Conservation (phyloP, 1,284 basidiomycete genomes). For the Sanghuangporus baumii region DNA sequence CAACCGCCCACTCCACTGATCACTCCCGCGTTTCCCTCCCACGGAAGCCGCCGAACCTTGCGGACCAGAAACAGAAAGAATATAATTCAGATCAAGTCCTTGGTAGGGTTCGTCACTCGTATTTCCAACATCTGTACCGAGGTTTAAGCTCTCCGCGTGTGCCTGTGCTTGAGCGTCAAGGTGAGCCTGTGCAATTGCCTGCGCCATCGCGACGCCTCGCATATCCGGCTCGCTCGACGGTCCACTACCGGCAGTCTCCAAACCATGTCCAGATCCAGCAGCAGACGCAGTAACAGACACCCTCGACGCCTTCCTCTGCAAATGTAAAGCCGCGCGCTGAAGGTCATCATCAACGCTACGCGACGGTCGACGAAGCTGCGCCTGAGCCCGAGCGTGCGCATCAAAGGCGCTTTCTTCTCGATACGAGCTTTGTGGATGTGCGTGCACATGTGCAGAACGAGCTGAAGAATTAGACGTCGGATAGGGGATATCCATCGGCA, state of each 20-base stretch:
- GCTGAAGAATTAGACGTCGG: background rate
- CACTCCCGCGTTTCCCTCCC: constrained; percentile 17
- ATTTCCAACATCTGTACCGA: background rate
- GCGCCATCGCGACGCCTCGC: constrained; percentile 16
- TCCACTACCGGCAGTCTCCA: background rate
- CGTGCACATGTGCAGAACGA: background rate
- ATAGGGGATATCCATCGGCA: constrained; percentile 17
- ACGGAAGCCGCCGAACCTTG: constrained; percentile 17
- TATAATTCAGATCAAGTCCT: constrained; percentile 40
- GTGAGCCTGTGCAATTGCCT: constrained; percentile 16
- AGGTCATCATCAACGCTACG: constrained; percentile 46
- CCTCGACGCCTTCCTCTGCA: constrained; percentile 10
- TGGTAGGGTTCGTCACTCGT: constrained; percentile 27
- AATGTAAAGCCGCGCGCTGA: constrained; percentile 25
- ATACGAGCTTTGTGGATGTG: background rate
- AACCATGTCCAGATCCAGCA: constrained; percentile 31
- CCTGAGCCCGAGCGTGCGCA: constrained; percentile 4
- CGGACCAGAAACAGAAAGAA: constrained; percentile 33
- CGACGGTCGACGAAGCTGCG: constrained; percentile 41
- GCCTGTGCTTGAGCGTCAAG: constrained; percentile 22
- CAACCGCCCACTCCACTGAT: constrained; percentile 16
- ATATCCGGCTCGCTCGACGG: constrained; percentile 19
- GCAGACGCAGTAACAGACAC: constrained; percentile 21
- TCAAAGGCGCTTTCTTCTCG: constrained; percentile 12
- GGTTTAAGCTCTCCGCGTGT: constrained; percentile 21